A percentile compares a stretch with the other conserved stretches of the same genome.
These are phyloP conservation scores for Phyllosticta citribraziliensis DNA, from an alignment of 2,329 filamentous ascomycete species.

Conservation along the genomic window DNA sequence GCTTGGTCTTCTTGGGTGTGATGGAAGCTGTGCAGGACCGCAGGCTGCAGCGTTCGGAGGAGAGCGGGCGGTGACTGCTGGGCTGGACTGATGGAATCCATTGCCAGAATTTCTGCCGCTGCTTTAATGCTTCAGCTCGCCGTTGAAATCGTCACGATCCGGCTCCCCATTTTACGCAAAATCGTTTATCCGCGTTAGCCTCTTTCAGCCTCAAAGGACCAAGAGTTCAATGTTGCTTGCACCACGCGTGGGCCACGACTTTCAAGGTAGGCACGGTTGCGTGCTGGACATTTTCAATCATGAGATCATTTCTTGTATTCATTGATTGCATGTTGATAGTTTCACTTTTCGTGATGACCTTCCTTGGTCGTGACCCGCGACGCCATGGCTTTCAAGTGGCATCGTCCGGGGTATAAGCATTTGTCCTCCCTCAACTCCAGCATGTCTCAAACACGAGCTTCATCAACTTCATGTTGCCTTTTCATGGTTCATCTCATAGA, in stretches of 20 bases:
- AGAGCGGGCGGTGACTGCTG: conserved; percentile 15
- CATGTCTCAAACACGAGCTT: neutral
- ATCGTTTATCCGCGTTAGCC: neutral
- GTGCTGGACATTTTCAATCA: neutral
- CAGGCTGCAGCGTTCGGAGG: conserved; percentile 20
- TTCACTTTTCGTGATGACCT: neutral
- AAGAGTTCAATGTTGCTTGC: too few species aligned
- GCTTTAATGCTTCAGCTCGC: conserved; percentile 15
- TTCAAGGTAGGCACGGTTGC: too few species aligned
- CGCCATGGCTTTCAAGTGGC: conserved; percentile 8
- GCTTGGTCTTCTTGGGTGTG: conserved; percentile 14
- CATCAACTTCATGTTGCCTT: neutral
- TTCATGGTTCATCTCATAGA: neutral
- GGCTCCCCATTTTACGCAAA: neutral
- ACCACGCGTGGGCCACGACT: too few species aligned
- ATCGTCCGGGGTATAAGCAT: conserved; percentile 10
- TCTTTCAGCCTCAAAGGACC: neutral
- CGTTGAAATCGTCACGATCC: neutral
- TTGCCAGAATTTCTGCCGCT: conserved; percentile 13
- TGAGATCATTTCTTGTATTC: neutral
- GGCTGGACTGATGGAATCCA: conserved; percentile 6
- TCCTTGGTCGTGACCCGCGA: conserved; percentile 4
- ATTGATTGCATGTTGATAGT: neutral
- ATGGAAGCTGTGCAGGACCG: conserved; percentile 20
- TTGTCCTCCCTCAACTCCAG: conserved; percentile 7